Conservation (phyloP, 148 eudicot species). For the Nyssa sinensis region DNA sequence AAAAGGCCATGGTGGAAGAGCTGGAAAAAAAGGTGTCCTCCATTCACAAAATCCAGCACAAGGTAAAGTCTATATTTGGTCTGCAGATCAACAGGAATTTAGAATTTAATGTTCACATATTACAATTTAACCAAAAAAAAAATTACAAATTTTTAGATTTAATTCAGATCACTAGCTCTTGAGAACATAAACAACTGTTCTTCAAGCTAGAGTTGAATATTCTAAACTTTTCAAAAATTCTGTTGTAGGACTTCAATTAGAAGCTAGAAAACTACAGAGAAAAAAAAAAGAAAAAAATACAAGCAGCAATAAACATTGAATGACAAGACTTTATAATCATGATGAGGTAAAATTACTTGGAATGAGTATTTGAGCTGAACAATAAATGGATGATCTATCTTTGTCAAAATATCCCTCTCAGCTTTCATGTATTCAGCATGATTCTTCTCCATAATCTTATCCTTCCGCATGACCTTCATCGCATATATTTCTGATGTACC, state of each 20-base stretch:
- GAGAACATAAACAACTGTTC: neutral
- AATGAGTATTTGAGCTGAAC: slow-evolving; percentile 92
- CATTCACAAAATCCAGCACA: slow-evolving; percentile 83
- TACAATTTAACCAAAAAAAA: too few relatives aligned
- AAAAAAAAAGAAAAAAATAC: slow-evolving; percentile 5
- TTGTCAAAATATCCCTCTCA: slow-evolving; percentile 89
- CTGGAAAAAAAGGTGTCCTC: slow-evolving; percentile 93
- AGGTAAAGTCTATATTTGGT: slow-evolving; percentile 89
- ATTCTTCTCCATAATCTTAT: slow-evolving; percentile 84
- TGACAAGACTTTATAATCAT: neutral
- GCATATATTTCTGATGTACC: slow-evolving; percentile 82
- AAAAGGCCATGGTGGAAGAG: slow-evolving; percentile 77
- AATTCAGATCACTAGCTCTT: neutral
- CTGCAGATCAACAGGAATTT: slow-evolving; percentile 38
- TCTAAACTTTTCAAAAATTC: neutral
- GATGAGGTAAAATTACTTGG: slow-evolving; percentile 52
- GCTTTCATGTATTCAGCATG: slow-evolving; percentile 94
- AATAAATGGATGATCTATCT: slow-evolving; percentile 79
- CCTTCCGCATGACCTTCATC: slow-evolving; percentile 97
- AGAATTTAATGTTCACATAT: neutral
- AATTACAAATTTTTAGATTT: neutral
- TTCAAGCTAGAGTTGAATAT: neutral
- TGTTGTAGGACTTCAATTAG: neutral
- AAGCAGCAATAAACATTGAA: slow-evolving; percentile 1
- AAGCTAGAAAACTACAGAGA: neutral